Percentiles rank a stretch among this genome's conserved stretches.
These are phyloP conservation scores for Globomyces pollinis-pini DNA, from an alignment of 192 early-diverging fungal species.

Conservation along the genomic window DNA sequence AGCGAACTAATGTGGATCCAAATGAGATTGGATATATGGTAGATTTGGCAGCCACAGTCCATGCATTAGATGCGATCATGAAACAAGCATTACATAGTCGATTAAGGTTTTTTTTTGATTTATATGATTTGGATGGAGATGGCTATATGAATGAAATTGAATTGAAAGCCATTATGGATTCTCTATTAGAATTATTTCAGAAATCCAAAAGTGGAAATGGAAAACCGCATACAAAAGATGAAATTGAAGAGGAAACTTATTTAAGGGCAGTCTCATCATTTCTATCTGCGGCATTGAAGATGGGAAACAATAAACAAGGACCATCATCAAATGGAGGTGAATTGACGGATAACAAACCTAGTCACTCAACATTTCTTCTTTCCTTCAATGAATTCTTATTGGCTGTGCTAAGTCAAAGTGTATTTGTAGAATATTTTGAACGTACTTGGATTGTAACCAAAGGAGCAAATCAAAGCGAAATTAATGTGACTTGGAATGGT, in stretches of 20 bases:
- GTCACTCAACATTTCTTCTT: slow-evolving; percentile 14
- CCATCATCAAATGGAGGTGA: slow-evolving; percentile 5
- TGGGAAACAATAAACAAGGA: slow-evolving; percentile 35
- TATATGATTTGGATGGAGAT: slow-evolving; percentile 52
- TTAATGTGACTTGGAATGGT: too few relatives aligned
- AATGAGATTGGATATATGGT: slow-evolving; percentile 30
- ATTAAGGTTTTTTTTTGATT: slow-evolving; percentile 48
- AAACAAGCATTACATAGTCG: slow-evolving; percentile 45
- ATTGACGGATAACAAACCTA: slow-evolving; percentile 16
- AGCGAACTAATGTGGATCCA: slow-evolving; percentile 18
- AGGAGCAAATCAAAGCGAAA: neutral
- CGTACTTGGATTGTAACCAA: slow-evolving; percentile 26
- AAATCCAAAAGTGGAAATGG: slow-evolving; percentile 6
- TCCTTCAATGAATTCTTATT: slow-evolving; percentile 53
- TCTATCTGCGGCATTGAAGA: slow-evolving; percentile 44
- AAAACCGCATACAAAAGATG: slow-evolving; percentile 7
- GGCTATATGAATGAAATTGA: slow-evolving; percentile 43
- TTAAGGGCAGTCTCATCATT: slow-evolving; percentile 49
- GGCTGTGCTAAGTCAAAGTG: slow-evolving; percentile 46
- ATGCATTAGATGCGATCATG: slow-evolving; percentile 49
- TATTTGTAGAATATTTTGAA: slow-evolving; percentile 56
- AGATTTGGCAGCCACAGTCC: slow-evolving; percentile 49
- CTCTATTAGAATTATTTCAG: slow-evolving; percentile 51
- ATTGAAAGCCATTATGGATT: slow-evolving; percentile 50
- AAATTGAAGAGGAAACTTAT: slow-evolving; percentile 42